Conservation (phyloP, 2,329 filamentous ascomycete genomes). For the Zasmidium citrigriseum region DNA sequence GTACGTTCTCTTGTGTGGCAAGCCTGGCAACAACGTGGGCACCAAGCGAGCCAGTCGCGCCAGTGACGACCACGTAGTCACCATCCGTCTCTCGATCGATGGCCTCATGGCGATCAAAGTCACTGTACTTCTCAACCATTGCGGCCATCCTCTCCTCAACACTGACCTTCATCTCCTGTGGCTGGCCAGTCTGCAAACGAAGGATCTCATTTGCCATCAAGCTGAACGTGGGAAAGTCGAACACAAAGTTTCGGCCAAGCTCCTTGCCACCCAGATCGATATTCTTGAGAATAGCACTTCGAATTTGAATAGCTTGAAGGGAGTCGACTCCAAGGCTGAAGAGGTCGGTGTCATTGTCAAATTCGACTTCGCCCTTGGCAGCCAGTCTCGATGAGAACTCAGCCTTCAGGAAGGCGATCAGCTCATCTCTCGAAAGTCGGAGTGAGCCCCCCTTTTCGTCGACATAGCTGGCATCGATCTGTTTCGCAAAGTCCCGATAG, state of each 20-base stretch:
- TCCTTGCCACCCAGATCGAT: conserved; percentile 51
- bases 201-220: conserved; percentile 49
- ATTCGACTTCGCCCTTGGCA: conserved; percentile 5
- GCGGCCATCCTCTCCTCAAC: conserved; percentile 45
- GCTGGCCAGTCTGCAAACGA: conserved; percentile 41
- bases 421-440: conserved; percentile 4
- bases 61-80: conserved; percentile 50
- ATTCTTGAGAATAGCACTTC: conserved; percentile 53
- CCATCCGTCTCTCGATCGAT: conserved; percentile 6
- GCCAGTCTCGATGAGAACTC: conserved; percentile 3
- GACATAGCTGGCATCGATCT: conserved; percentile 49
- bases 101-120: conserved; percentile 32
- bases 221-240: conserved; percentile 55
- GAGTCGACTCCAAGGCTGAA: conserved; percentile 38
- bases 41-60: conserved; percentile 65
- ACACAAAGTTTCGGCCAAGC: conserved; percentile 59
- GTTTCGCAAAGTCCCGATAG: conserved; percentile 46
- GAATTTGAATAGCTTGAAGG: conserved; percentile 49
- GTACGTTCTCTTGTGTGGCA: conserved; percentile 27
- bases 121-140: conserved; percentile 46
- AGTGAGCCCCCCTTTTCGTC: conserved; percentile 19
- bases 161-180: conserved; percentile 30
- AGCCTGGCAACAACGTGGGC: conserved; percentile 55
- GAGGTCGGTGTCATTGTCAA: conserved; percentile 30
- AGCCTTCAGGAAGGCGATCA: conserved; percentile 5